Evolutionary conservation across 768 basidiomycete species (phyloP).

Genomic region (Cystofilobasidium ferigula): DNA sequence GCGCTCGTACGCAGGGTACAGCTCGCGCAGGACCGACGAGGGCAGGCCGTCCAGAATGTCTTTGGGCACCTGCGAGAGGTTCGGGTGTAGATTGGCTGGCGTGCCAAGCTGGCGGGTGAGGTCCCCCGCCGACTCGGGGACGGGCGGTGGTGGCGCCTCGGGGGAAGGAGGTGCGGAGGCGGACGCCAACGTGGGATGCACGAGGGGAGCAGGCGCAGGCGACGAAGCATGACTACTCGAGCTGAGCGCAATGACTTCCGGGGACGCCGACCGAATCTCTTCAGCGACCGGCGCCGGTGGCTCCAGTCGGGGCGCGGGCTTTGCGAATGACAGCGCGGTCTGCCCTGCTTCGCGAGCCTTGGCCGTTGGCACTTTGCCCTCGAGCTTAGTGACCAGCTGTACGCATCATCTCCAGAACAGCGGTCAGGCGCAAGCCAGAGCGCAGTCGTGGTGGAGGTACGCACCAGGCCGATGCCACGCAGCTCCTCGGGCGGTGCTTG

Average conservation of each 20-base stretch:
- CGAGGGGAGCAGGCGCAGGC: too few relatives aligned
- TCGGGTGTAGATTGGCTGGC: neutral
- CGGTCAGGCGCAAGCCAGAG: neutral
- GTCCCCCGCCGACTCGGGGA: neutral
- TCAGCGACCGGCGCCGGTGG: neutral
- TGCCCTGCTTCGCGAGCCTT: conserved; percentile 18
- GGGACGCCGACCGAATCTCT: neutral
- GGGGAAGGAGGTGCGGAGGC: too few relatives aligned
- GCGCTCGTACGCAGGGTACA: conserved; percentile 13
- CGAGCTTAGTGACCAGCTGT: conserved; percentile 24
- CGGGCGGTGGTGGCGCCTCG: neutral
- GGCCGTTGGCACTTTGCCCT: neutral
- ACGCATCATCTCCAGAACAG: neutral
- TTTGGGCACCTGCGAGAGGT: conserved; percentile 14
- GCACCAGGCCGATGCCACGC: conserved; percentile 18
- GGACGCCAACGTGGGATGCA: too few relatives aligned
- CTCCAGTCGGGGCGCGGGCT: neutral
- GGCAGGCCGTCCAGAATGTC: conserved; percentile 13
- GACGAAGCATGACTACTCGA: too few relatives aligned
- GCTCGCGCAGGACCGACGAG: conserved; percentile 7
- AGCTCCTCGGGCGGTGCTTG: conserved; percentile 5
- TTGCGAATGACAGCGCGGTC: conserved; percentile 5
- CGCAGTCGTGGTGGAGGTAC: neutral
- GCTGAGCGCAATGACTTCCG: neutral
- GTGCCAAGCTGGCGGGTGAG: neutral